Conservation (phyloP, 306 rosid genomes). For the Quercus parvula region DNA sequence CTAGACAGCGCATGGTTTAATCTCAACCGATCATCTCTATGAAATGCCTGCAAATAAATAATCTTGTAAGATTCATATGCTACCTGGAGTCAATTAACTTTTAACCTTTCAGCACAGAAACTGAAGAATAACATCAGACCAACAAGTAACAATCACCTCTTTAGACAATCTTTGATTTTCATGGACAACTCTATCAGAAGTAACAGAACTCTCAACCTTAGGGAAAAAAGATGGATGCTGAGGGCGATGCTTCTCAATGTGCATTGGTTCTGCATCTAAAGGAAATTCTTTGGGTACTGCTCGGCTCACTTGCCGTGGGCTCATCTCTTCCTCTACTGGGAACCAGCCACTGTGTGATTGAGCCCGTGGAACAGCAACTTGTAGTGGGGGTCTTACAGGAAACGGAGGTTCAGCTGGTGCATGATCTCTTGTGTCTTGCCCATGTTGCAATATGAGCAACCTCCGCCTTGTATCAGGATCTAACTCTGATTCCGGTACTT, state of each 20-base stretch:
- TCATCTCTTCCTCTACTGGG: conserved; percentile 87
- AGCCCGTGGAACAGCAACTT: conserved; percentile 53
- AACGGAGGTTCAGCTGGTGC: conserved; percentile 66
- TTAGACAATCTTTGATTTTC: conserved; percentile 72
- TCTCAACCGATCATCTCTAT: conserved; percentile 84
- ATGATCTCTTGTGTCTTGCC: conserved; percentile 87
- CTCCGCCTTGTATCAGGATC: conserved; percentile 99
- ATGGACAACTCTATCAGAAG: conserved; percentile 69
- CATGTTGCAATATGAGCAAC: conserved; percentile 98
- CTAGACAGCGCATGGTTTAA: conserved; percentile 51
- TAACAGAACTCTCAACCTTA: conserved; percentile 62
- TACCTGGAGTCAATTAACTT: conserved; percentile 9
- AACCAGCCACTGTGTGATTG: conserved; percentile 76
- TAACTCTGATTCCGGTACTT: conserved; percentile 96
- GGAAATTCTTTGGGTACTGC: conserved; percentile 68
- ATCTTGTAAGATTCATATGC: conserved; percentile 5
- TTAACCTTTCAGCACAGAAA: conserved; percentile 10
- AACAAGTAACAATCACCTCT: conserved; percentile 57
- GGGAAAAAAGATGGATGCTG: conserved; percentile 68
- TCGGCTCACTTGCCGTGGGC: conserved; percentile 61
- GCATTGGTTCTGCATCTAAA: conserved; percentile 64
- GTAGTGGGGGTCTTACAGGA: conserved; percentile 60
- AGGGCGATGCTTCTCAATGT: conserved; percentile 69
- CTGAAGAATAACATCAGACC: conserved; percentile 19
- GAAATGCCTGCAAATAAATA: conserved; percentile 62